phyloP scores from a whole-genome alignment of 2,329 filamentous ascomycete species.

The Lecanicillium sp. region DNA sequence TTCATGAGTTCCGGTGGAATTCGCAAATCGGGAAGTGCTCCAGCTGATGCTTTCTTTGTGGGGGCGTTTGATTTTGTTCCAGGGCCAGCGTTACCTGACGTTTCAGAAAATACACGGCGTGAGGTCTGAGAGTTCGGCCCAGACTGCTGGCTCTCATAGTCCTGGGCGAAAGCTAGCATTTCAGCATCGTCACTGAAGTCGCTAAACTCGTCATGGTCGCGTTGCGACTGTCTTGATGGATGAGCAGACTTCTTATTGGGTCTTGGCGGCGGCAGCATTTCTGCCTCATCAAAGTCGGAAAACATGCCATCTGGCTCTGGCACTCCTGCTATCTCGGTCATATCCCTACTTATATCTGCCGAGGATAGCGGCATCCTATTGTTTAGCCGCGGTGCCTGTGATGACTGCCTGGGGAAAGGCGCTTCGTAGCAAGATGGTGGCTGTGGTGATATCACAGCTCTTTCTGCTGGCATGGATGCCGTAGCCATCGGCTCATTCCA shows the following conservation, averaged over 20 bases:
- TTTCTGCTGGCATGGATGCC: background rate
- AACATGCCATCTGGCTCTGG: constrained; percentile 16
- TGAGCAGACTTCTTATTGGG: constrained; percentile 4
- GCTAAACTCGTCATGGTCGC: constrained; percentile 28
- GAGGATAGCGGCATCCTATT: background rate
- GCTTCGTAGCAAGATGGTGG: constrained; percentile 1
- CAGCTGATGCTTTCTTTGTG: constrained; percentile 22
- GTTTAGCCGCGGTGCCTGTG: background rate
- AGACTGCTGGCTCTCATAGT: constrained; percentile 36
- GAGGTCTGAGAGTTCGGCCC: constrained; percentile 13
- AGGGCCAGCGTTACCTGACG: constrained; percentile 36
- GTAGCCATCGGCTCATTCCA: constrained; percentile 13
- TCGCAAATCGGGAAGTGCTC: constrained; percentile 18
- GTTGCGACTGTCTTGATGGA: constrained; percentile 9
- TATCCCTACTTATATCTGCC: too few relatives aligned
- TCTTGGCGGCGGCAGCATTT: constrained; percentile 10
- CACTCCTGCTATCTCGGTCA: background rate
- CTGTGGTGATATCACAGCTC: background rate
- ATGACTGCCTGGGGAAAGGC: constrained; percentile 3
- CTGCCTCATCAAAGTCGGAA: constrained; percentile 21
- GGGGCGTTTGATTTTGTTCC: constrained; percentile 22
- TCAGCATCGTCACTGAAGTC: constrained; percentile 43
- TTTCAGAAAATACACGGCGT: constrained; percentile 35
- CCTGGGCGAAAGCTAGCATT: constrained; percentile 43
- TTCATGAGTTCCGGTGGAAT: constrained; percentile 50